Evolutionary conservation across 2,329 filamentous ascomycete species (phyloP).

Genomic region (Lachnum nothofagi): DNA sequence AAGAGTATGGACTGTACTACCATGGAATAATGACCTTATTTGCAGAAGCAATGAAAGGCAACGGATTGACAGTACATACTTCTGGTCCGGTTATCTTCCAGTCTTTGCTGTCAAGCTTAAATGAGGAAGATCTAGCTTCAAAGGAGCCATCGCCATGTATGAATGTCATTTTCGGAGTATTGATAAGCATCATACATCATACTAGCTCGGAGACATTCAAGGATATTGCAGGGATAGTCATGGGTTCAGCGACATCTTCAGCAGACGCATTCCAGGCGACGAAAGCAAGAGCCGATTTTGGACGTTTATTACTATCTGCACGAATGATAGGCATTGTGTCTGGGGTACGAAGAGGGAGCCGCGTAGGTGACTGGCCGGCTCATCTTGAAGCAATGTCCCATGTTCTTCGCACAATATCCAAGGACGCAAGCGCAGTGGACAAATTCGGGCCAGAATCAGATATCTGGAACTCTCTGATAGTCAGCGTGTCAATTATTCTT

Average conservation of each 20-base stretch:
- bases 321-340: conserved; percentile 62
- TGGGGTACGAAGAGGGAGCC: conserved; percentile 75
- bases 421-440: conserved; percentile 30
- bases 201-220: conserved; percentile 68
- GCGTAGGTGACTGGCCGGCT: conserved; percentile 66
- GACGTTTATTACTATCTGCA: conserved; percentile 45
- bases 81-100: conserved; percentile 50
- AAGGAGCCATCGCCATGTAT: conserved; percentile 46
- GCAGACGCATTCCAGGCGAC: conserved; percentile 37
- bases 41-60: conserved; percentile 69
- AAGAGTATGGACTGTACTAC: conserved; percentile 65
- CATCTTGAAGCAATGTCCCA: conserved; percentile 54
- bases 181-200: conserved; percentile 80
- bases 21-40: conserved; percentile 91
- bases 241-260: conserved; percentile 42
- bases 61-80: conserved; percentile 56
- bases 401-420: conserved; percentile 46
- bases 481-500: conserved; percentile 61
- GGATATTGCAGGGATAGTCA: conserved; percentile 59
- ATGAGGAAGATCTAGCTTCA: conserved; percentile 45
- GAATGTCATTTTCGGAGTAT: conserved; percentile 66
- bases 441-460: conserved; percentile 33
- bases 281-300: conserved; percentile 31
- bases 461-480: conserved; percentile 55
- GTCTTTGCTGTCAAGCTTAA: conserved; percentile 41